phyloP scores from a whole-genome alignment of 139 green algal species.

The Picochlorum sp. region DNA sequence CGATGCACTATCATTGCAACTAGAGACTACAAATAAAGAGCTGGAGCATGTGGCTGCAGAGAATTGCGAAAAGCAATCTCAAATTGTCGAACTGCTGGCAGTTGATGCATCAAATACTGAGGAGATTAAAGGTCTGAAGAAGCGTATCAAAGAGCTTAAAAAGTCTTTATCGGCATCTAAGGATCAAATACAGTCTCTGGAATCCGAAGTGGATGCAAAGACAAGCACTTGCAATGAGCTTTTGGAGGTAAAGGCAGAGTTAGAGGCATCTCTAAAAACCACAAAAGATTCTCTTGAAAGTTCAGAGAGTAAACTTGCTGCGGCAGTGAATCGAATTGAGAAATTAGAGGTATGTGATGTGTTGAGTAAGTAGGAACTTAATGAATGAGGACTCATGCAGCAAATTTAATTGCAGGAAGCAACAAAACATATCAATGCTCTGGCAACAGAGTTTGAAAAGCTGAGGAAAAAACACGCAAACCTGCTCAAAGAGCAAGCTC shows the following conservation, averaged over 20 bases:
- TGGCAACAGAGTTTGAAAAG: not conserved
- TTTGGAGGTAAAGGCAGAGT: not conserved
- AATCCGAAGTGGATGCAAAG: too few species aligned
- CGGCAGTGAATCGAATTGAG: not conserved
- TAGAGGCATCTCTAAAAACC: not conserved
- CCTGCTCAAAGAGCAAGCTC: not conserved
- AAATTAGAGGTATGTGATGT: constrained; percentile 1
- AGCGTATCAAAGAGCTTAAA: too few species aligned
- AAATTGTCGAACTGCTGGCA: not conserved
- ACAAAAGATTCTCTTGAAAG: not conserved
- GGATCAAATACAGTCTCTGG: too few species aligned
- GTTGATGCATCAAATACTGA: too few species aligned
- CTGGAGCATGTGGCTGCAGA: too few species aligned
- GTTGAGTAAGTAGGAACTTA: not conserved
- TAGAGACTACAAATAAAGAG: too few species aligned
- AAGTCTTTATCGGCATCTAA: too few species aligned
- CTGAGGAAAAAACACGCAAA: not conserved
- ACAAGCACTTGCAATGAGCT: too few species aligned
- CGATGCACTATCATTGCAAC: too few species aligned
- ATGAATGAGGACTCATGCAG: not conserved
- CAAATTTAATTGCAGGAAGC: not conserved
- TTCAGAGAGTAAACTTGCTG: not conserved
- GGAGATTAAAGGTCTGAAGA: too few species aligned
- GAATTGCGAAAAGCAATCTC: not conserved
- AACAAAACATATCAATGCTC: not conserved